These are phyloP conservation scores for Cynanchum wilfordii DNA, from an alignment of 257 asterid genomes.

Conservation along the genomic window DNA sequence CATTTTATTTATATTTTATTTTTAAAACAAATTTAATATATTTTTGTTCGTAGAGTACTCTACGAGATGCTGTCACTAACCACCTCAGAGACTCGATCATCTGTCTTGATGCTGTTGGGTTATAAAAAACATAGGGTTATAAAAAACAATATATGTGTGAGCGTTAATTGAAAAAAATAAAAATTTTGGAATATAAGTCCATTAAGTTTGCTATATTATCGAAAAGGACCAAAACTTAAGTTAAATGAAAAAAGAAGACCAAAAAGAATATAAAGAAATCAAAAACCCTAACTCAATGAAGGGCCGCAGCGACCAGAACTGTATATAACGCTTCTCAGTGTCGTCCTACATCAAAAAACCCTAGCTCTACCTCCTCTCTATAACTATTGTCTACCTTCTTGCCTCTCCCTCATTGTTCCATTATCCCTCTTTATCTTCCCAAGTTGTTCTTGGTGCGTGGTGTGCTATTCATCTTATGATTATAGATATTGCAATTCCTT, in stretches of 20 bases:
- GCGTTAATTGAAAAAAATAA: no score
- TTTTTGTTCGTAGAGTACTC: no score
- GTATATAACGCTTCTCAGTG: background rate
- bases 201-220: background rate
- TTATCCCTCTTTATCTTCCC: background rate
- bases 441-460: background rate
- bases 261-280: background rate
- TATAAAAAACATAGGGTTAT: no score
- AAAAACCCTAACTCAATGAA: conserved; percentile 13
- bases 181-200: no score
- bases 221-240: background rate
- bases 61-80: no score
- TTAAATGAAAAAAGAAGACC: no score
- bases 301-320: background rate
- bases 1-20: no score
- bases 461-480: background rate
- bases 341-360: conserved; percentile 11
- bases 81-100: no score
- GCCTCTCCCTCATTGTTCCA: background rate
- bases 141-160: no score
- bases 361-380: conserved; percentile 1
- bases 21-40: no score
- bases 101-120: no score
- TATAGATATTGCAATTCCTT: background rate
- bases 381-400: background rate